phyloP scores from a whole-genome alignment of 2,329 filamentous ascomycete species.

The Fusarium chuoi region DNA sequence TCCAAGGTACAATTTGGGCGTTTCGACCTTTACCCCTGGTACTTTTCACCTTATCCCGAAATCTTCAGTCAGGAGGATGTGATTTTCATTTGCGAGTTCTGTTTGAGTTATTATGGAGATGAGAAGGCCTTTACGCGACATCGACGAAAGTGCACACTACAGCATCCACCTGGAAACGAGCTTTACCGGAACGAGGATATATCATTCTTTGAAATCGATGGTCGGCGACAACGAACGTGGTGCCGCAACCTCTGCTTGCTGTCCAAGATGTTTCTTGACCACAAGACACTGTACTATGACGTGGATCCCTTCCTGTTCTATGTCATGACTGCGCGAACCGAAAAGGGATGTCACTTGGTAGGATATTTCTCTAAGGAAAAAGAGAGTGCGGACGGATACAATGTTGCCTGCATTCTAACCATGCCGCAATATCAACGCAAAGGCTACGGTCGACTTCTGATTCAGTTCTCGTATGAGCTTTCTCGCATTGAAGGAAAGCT shows the following conservation, averaged over 20 bases:
- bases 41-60: constrained; percentile 97
- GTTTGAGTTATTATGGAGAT: constrained; percentile 88
- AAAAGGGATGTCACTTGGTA: constrained; percentile 93
- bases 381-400: constrained; percentile 95
- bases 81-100: constrained; percentile 98
- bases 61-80: constrained; percentile 88
- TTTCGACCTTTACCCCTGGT: constrained; percentile 95
- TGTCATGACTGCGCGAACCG: constrained; percentile 91
- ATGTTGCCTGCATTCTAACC: constrained; percentile 96
- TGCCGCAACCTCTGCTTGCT: constrained; percentile 95
- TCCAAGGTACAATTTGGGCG: constrained; percentile 94
- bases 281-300: constrained; percentile 99
- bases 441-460: constrained; percentile 91
- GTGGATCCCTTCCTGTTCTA: constrained; percentile 99
- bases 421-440: constrained; percentile 96
- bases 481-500: constrained; percentile 95
- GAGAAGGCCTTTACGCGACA: constrained; percentile 86
- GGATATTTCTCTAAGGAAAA: constrained; percentile 99
- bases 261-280: constrained; percentile 95
- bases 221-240: constrained; percentile 91
- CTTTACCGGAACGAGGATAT: constrained; percentile 96
- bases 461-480: constrained; percentile 97
- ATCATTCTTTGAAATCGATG: constrained; percentile 98
- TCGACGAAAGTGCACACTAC: constrained; percentile 86
- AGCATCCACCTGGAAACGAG: constrained; percentile 96